Percentiles rank a stretch among this genome's conserved stretches.
phyloP scores from a whole-genome alignment of 2,329 filamentous ascomycete species.

The Aspergillus sp. region DNA sequence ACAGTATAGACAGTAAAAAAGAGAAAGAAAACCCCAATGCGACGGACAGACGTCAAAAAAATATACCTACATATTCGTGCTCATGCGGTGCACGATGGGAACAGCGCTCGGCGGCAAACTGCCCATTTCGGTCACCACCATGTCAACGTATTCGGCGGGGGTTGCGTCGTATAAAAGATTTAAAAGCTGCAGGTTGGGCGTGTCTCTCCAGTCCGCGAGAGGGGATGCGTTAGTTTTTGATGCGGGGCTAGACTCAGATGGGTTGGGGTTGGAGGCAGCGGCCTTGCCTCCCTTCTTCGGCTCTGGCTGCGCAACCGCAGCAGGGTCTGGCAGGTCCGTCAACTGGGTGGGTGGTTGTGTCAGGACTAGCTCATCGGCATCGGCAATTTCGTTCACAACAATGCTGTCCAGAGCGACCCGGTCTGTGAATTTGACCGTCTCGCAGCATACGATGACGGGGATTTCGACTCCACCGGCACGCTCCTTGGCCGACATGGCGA shows the following conservation, averaged over 20 bases:
- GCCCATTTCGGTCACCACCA: conserved; percentile 89
- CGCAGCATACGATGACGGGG: conserved; percentile 85
- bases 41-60: neutral
- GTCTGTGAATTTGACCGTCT: conserved; percentile 92
- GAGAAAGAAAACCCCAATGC: neutral
- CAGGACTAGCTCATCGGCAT: conserved; percentile 64
- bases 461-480: conserved; percentile 58
- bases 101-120: conserved; percentile 83
- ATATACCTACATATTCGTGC: conserved; percentile 37
- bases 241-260: conserved; percentile 23
- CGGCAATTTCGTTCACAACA: conserved; percentile 87
- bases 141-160: conserved; percentile 78
- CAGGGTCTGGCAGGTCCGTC: conserved; percentile 31
- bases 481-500: conserved; percentile 79
- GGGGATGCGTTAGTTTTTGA: conserved; percentile 32
- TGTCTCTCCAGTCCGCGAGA: conserved; percentile 58
- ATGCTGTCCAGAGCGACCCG: conserved; percentile 89
- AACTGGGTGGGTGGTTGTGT: conserved; percentile 31
- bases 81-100: conserved; percentile 67
- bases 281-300: conserved; percentile 34
- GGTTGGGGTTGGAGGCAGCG: conserved; percentile 19
- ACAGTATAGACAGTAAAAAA: neutral
- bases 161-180: conserved; percentile 92
- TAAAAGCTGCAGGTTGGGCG: conserved; percentile 60
- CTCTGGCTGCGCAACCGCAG: conserved; percentile 22